Percentiles rank a stretch among this genome's conserved stretches.
phyloP scores from a whole-genome alignment of 192 early-diverging fungal genomes.

The Coemansia reversa region DNA sequence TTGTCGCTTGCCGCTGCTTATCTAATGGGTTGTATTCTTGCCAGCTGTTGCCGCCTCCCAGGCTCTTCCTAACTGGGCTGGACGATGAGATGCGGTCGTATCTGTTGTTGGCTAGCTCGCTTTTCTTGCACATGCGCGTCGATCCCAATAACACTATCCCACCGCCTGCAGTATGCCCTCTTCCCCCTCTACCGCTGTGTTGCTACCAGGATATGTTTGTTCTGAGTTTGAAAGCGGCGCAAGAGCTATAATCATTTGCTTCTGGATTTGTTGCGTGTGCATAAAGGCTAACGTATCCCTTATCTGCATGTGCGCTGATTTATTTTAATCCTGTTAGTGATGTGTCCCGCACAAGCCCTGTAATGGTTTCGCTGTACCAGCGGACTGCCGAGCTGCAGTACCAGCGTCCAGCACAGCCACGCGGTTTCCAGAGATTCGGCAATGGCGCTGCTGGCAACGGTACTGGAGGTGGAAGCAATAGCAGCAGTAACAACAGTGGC shows the following conservation, averaged over 20 bases:
- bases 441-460: slow-evolving; percentile 21
- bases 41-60: not conserved
- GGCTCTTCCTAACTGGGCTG: not conserved
- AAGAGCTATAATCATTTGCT: not conserved
- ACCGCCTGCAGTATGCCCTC: slow-evolving; percentile 1
- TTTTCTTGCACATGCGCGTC: slow-evolving; percentile 2
- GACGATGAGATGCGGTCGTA: not conserved
- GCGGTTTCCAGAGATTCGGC: slow-evolving; percentile 53
- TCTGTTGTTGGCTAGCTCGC: not conserved
- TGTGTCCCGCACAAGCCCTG: slow-evolving; percentile 50
- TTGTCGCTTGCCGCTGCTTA: not conserved
- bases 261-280: slow-evolving; percentile 6
- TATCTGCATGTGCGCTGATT: not conserved
- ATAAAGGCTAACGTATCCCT: slow-evolving; percentile 3
- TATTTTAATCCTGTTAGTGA: slow-evolving; percentile 24
- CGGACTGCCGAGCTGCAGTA: slow-evolving; percentile 54
- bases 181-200: not conserved
- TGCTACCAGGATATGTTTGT: not conserved
- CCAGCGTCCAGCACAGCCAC: slow-evolving; percentile 48
- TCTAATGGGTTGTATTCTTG: not conserved
- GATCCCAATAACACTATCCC: not conserved
- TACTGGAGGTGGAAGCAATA: slow-evolving; percentile 9
- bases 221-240: not conserved
- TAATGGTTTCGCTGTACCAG: slow-evolving; percentile 58
- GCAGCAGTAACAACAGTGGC: slow-evolving; percentile 4